Base-by-base conservation (phyloP, 441 rosid genomes). In the Viola pubescens region DNA sequence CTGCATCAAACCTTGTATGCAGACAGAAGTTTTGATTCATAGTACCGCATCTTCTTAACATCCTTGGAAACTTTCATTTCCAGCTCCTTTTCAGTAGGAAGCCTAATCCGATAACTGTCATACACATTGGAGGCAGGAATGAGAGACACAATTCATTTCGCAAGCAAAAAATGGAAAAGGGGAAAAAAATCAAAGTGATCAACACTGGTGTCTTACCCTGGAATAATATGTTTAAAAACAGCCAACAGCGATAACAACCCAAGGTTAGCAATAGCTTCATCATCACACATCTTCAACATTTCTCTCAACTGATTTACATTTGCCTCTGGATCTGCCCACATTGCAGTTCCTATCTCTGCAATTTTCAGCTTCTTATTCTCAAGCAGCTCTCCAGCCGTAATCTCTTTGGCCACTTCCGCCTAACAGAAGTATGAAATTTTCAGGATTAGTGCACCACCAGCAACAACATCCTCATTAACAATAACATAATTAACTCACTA, bases 41-140 rank as follows among this genome's bases (percentile, higher is more conserved):
- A 86, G 67, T 70, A 82, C 52, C 97, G 80, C 73, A 78, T 88
- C 82, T 88, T 94, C 75, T 88, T 88, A 59, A 90, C 90, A 51
- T 85, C 99, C 81, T 88, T 88, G 57, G 97, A 94, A 69, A 94
- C 82, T 74, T 90, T 94, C 95, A 90, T 89, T 84, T 94, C 96
- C 26, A 85, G 78, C 84, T 90, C 96, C 76, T 88, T 94, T 40
- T 90, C 99, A 62, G 95, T 90, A 48, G 99, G 94, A 80, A 88
- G 97, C 75, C 99, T 85, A 63, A 94, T 90, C 58, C 96, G 91
- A 63, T 94, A 90, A 53, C 98, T 94, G 86, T 58, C 42, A 54
- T 58, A 64, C 56, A 52, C 49, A 66, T 59, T 9, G 53, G 55
- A 70, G 57, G 56, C 9, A 54, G 43, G 37, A 26, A 1, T 11